Percentiles rank a stretch among this genome's conserved stretches.
phyloP scores from a whole-genome alignment of 176 grass and related monocot species.

The Carex pumila region DNA sequence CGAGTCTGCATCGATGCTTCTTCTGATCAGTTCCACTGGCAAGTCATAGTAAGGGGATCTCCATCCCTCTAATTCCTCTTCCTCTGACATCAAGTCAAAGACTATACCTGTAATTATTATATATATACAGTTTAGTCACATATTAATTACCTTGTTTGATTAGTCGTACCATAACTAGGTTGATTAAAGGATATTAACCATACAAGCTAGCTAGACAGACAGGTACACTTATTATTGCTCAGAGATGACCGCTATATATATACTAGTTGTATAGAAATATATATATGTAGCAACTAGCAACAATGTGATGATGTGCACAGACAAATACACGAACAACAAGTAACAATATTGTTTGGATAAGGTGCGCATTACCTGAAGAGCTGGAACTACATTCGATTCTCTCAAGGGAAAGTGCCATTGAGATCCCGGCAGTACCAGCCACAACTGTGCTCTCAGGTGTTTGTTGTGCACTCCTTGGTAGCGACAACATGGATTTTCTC shows the following conservation, averaged over 20 bases:
- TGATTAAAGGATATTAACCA: neutral
- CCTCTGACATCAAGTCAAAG: neutral
- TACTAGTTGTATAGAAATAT: neutral
- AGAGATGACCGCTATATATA: neutral
- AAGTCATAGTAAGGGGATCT: slow-evolving; percentile 14
- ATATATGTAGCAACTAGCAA: no score
- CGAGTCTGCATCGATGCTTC: neutral
- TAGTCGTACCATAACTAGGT: neutral
- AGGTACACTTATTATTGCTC: neutral
- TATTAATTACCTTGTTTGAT: neutral
- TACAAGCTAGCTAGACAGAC: neutral
- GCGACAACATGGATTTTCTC: neutral
- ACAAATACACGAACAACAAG: neutral
- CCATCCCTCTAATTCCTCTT: neutral
- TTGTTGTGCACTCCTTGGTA: neutral
- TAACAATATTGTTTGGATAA: neutral
- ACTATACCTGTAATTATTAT: slow-evolving; percentile 1
- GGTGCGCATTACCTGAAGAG: slow-evolving; percentile 6
- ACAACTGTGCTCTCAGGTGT: neutral
- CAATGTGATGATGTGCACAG: neutral
- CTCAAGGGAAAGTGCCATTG: neutral
- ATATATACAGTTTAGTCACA: neutral
- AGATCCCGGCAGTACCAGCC: neutral
- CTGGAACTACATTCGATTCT: neutral
- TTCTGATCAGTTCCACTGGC: slow-evolving; percentile 6